phyloP scores from a whole-genome alignment of 2,329 filamentous ascomycete species.

The Colletotrichum abscissum region DNA sequence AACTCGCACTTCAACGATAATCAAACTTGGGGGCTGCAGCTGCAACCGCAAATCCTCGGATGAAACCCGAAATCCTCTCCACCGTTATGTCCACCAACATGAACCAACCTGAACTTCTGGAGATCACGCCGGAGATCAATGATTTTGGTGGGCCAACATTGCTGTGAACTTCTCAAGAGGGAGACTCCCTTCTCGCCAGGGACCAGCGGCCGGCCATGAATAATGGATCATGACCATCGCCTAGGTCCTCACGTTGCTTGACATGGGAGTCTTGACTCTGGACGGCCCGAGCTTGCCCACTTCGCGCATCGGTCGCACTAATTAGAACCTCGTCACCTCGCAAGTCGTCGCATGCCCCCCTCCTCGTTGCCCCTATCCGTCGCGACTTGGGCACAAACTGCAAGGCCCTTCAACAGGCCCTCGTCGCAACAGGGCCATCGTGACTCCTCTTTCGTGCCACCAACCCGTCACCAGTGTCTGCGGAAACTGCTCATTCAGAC shows the following conservation, averaged over 20 bases:
- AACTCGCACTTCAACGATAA: neutral
- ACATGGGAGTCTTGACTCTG: neutral
- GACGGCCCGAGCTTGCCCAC: slow-evolving; percentile 19
- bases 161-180: neutral
- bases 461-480: slow-evolving; percentile 23
- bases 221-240: neutral
- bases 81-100: neutral
- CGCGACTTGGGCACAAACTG: neutral
- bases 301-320: neutral
- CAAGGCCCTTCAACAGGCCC: slow-evolving; percentile 16
- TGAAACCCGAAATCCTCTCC: slow-evolving; percentile 23
- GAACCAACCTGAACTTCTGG: slow-evolving; percentile 16
- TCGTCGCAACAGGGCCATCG: slow-evolving; percentile 24
- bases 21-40: slow-evolving; percentile 12
- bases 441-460: slow-evolving; percentile 14
- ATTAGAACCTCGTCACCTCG: neutral
- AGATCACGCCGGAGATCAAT: slow-evolving; percentile 27
- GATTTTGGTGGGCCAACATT: neutral
- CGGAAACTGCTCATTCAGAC: neutral
- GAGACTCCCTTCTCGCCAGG: neutral
- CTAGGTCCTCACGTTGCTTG: slow-evolving; percentile 1
- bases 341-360: neutral
- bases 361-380: slow-evolving; percentile 10
- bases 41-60: slow-evolving; percentile 26
- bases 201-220: neutral